Conservation (phyloP, 1,284 basidiomycete genomes). For the Ceratobasidium sp. region DNA sequence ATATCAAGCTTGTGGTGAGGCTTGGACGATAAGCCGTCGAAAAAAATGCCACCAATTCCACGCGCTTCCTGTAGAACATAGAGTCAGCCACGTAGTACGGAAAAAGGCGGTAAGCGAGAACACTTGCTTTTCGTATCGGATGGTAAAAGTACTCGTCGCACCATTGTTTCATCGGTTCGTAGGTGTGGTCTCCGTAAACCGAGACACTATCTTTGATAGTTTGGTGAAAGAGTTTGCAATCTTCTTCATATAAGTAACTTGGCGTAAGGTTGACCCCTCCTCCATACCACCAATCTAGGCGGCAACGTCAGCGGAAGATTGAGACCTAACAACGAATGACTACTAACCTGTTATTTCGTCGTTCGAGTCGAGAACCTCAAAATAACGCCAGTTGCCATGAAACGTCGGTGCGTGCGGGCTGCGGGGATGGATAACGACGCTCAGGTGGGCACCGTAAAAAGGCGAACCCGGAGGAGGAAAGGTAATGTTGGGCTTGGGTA, state of each 20-base stretch:
- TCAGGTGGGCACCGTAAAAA: slow-evolving; percentile 94
- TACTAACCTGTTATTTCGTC: slow-evolving; percentile 49
- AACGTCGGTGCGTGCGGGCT: slow-evolving; percentile 94
- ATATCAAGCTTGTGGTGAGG: too few species aligned
- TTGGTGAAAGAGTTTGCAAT: slow-evolving; percentile 87
- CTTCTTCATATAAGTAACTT: slow-evolving; percentile 89
- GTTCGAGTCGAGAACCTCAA: slow-evolving; percentile 72
- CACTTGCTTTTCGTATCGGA: slow-evolving; percentile 73
- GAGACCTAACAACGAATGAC: background rate
- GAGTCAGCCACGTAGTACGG: too few species aligned
- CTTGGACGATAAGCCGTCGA: too few species aligned
- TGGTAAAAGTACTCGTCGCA: slow-evolving; percentile 98
- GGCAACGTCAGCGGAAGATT: background rate
- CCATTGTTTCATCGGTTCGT: slow-evolving; percentile 91
- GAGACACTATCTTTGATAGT: slow-evolving; percentile 84
- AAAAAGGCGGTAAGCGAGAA: too few species aligned
- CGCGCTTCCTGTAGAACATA: too few species aligned
- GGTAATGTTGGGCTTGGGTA: slow-evolving; percentile 65
- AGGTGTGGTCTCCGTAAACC: slow-evolving; percentile 73
- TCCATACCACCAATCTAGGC: slow-evolving; percentile 94
- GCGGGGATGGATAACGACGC: slow-evolving; percentile 91
- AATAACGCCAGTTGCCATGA: slow-evolving; percentile 98
- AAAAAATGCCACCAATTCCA: too few species aligned
- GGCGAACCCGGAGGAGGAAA: slow-evolving; percentile 70
- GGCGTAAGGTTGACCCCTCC: slow-evolving; percentile 98